phyloP scores from a whole-genome alignment of 1,284 basidiomycete genomes.

The Puccinia brachypodii region DNA sequence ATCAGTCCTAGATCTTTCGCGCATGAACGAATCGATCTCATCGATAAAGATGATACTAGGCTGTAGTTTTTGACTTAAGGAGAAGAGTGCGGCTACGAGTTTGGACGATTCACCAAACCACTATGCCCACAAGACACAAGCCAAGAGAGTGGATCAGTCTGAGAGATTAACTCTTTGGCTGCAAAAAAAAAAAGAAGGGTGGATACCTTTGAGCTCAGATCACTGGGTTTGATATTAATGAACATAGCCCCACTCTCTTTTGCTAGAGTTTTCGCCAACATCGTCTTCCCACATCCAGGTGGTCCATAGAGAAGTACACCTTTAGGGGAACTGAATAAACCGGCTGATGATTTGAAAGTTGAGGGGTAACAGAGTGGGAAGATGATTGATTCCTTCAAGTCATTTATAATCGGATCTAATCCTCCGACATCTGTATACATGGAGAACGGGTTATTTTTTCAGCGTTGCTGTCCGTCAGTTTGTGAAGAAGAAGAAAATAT shows the following conservation, averaged over 20 bases:
- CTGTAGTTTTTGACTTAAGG: constrained; percentile 71
- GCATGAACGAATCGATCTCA: constrained; percentile 82
- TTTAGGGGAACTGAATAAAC: constrained; percentile 64
- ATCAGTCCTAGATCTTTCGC: constrained; percentile 80
- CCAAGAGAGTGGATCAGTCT: background rate
- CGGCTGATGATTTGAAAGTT: constrained; percentile 73
- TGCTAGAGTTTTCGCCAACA: constrained; percentile 69
- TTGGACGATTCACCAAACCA: constrained; percentile 99
- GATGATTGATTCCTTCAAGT: constrained; percentile 91
- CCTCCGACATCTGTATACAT: constrained; percentile 70
- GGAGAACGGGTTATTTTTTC: background rate
- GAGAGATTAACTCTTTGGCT: background rate
- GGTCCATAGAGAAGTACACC: constrained; percentile 61
- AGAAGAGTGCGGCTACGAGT: constrained; percentile 77
- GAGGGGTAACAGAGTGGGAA: constrained; percentile 91
- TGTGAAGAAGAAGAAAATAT: background rate
- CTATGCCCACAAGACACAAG: constrained; percentile 71
- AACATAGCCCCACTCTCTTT: constrained; percentile 95
- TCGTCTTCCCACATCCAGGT: constrained; percentile 68
- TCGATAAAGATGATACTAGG: constrained; percentile 79
- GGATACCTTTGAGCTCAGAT: constrained; percentile 60
- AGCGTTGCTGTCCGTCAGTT: background rate
- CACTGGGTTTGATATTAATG: constrained; percentile 61
- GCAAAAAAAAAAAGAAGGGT: background rate
- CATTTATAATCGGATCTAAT: constrained; percentile 84